phyloP scores from a whole-genome alignment of 75 land plant genomes.

The Picea glauca region DNA sequence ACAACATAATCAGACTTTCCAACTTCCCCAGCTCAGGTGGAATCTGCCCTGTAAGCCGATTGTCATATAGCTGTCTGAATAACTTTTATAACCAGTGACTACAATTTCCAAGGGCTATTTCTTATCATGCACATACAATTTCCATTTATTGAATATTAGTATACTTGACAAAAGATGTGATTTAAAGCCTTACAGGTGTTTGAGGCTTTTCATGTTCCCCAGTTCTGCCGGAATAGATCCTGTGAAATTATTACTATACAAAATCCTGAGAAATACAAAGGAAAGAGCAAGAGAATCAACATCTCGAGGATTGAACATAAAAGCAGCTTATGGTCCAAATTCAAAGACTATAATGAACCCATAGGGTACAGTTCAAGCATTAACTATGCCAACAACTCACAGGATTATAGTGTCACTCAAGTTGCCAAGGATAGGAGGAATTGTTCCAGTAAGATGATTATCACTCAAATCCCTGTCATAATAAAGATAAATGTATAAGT shows the following conservation, averaged over 20 bases:
- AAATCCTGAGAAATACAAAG: constrained; percentile 31
- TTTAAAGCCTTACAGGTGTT: constrained; percentile 59
- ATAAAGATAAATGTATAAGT: background rate
- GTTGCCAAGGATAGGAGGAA: constrained; percentile 90
- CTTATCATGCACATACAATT: background rate
- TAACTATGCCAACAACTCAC: constrained; percentile 32
- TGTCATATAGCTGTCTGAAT: constrained; percentile 82
- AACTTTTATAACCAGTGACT: constrained; percentile 6
- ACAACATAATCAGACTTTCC: constrained; percentile 69
- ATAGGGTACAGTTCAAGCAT: too few species aligned
- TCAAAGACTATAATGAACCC: too few species aligned
- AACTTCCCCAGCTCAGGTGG: constrained; percentile 94
- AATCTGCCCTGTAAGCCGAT: constrained; percentile 65
- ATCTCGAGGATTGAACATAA: too few species aligned
- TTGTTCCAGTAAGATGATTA: constrained; percentile 69
- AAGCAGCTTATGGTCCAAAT: too few species aligned
- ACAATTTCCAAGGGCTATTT: background rate
- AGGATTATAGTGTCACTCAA: constrained; percentile 73
- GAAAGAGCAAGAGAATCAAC: too few species aligned
- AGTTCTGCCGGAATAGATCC: constrained; percentile 76
- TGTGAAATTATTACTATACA: constrained; percentile 65
- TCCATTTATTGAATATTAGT: background rate
- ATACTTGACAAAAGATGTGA: background rate
- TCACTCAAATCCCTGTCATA: constrained; percentile 80
- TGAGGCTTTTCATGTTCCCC: constrained; percentile 82